phyloP scores from a whole-genome alignment of 2,329 filamentous ascomycete species.

The Juglanconis juglandina region DNA sequence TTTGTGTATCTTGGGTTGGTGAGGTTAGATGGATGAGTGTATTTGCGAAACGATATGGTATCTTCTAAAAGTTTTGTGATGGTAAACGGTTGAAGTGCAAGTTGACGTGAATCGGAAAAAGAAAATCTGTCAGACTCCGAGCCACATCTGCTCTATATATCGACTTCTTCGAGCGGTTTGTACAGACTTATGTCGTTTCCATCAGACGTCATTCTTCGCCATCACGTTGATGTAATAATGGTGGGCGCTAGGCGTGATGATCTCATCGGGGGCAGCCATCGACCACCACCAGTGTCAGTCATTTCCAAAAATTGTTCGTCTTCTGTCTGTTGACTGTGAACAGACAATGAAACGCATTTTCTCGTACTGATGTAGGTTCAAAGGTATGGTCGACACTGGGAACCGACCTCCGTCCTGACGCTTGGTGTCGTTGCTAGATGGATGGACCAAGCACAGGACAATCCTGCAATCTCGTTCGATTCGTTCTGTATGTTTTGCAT shows the following conservation, averaged over 20 bases:
- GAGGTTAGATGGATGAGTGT: not conserved
- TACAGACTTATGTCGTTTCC: not conserved
- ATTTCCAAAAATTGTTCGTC: not conserved
- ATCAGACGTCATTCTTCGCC: not conserved
- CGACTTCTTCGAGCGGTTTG: not conserved
- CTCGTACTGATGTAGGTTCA: not conserved
- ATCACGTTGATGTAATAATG: conserved; percentile 1
- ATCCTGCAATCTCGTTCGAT: too few species aligned
- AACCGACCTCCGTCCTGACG: not conserved
- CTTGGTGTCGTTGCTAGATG: too few species aligned
- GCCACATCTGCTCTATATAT: not conserved
- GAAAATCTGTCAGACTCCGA: too few species aligned
- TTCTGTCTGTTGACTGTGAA: too few species aligned
- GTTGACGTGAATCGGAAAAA: not conserved
- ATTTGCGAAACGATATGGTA: not conserved
- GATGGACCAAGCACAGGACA: too few species aligned
- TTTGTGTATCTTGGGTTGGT: not conserved
- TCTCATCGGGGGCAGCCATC: not conserved
- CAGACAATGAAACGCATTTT: not conserved
- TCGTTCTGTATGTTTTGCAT: too few species aligned
- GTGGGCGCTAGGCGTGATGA: not conserved
- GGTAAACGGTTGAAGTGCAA: too few species aligned
- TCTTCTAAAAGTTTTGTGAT: not conserved
- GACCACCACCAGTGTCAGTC: not conserved
- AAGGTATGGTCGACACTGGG: not conserved